These are phyloP conservation scores for Butyriboletus pseudospeciosus DNA, from an alignment of 1,284 basidiomycete species.

Conservation along the genomic window DNA sequence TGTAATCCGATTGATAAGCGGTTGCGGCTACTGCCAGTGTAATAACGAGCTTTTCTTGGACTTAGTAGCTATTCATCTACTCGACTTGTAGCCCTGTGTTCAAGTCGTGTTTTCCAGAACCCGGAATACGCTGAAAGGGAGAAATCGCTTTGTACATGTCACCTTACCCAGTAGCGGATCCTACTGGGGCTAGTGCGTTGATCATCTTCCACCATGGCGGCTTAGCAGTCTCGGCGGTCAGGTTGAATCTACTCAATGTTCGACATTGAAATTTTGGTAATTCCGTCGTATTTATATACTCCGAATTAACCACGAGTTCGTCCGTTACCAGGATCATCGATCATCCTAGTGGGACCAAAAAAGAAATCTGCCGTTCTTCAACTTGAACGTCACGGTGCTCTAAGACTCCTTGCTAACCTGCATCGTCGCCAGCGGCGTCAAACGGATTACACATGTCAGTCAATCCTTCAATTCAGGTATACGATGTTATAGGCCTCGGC, in stretches of 20 bases:
- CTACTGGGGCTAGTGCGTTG: neutral
- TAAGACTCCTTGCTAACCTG: neutral
- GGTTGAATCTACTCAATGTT: neutral
- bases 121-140: neutral
- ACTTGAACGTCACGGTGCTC: neutral
- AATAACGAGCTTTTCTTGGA: neutral
- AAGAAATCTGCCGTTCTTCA: neutral
- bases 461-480: conserved; percentile 22
- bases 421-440: neutral
- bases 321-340: neutral
- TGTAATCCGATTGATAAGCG: conserved; percentile 15
- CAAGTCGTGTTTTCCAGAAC: neutral
- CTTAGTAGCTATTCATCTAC: neutral
- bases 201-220: neutral
- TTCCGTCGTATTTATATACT: neutral
- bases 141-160: neutral
- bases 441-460: conserved; percentile 1
- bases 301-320: neutral
- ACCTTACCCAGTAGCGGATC: neutral
- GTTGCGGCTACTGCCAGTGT: too few species aligned
- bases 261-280: neutral
- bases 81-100: neutral
- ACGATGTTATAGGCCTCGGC: conserved; percentile 53
- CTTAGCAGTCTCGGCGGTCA: neutral
- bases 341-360: neutral